Conservation (phyloP, 208 protist species). For the Novymonas esmeraldas region DNA sequence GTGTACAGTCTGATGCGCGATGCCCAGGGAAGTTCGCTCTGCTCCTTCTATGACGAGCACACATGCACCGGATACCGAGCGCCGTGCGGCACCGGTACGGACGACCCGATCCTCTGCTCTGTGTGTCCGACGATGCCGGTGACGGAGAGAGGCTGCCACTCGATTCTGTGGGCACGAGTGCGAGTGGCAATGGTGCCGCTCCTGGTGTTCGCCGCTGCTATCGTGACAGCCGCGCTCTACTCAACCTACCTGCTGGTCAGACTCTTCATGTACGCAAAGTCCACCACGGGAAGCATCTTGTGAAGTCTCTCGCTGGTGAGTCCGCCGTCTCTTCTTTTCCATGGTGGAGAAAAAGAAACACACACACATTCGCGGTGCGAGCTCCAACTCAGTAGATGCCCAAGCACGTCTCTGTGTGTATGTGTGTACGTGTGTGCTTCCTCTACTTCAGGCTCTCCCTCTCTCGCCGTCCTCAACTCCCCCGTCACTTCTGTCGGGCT, state of each 20-base stretch:
- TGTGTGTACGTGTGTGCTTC: neutral
- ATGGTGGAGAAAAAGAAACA: no score
- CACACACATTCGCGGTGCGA: no score
- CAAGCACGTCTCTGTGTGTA: neutral
- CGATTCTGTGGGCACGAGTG: neutral
- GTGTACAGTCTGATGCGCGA: neutral
- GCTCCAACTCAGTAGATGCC: no score
- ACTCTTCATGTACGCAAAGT: neutral
- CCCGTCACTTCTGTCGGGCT: neutral
- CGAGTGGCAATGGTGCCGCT: neutral
- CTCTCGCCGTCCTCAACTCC: neutral
- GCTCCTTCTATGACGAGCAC: conserved; percentile 16
- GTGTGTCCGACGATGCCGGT: neutral
- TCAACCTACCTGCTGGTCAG: conserved; percentile 5
- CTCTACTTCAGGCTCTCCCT: neutral
- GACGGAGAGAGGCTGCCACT: conserved; percentile 7
- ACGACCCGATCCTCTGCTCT: conserved; percentile 2
- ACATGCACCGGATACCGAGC: conserved; percentile 9
- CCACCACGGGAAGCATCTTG: neutral
- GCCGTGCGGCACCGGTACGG: neutral
- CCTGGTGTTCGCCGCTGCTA: conserved; percentile 10
- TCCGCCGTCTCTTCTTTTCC: neutral
- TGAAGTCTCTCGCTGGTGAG: neutral
- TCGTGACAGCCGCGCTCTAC: conserved; percentile 6
- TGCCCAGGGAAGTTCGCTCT: neutral